Base-by-base conservation (phyloP, 2,329 filamentous ascomycete species). In the Madurella fahalii region DNA sequence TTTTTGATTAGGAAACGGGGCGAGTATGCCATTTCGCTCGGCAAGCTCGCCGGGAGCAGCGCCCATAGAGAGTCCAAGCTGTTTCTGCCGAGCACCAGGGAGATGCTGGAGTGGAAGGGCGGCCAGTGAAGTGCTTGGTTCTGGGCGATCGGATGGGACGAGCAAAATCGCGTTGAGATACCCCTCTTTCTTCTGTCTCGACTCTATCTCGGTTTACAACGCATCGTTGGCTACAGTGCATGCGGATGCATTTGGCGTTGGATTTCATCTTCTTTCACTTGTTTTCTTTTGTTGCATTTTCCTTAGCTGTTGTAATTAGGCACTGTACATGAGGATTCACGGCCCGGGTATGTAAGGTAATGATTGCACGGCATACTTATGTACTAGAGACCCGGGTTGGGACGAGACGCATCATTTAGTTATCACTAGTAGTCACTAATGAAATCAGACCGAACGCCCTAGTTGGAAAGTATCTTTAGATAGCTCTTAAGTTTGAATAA, bases 21-120 rank as follows among this genome's bases (percentile, higher is more conserved):
- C 9, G 62, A 65, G 51, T 64, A 65, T 47, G 50, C 54, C 0
- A 39, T 43, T 1, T 50, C 40, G 25, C 47, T 63, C 15, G 47
- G 43, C n/a, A 18, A 47, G 41, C 40, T 47, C 4, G 3, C 25
- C 37, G 50, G 17, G 16, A 50, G 42, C 5, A 50, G 47, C 12
- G 34, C 51, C 2, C 53, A 54, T 39, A 25, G 52, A 20, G 43
- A 53, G 7, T 53, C 52, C 1, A 50, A 50, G 18, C 11, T 52
- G 47, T 64, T 63, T 17, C 30, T 64, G 53, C 62, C 63, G 11
- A 62, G 51, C 13, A 63, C 61, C 11, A 58, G 45, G 57, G 62
- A 64, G 57, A 64, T 64, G 1, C 46, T 63, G 63, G 60, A 60
- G 53, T 65, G 63, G 63, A 64, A 61, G 52, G 58, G 57, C 5